Evolutionary conservation across 192 early-diverging fungal species (phyloP).

Genomic region (Coemansia javaensis): DNA sequence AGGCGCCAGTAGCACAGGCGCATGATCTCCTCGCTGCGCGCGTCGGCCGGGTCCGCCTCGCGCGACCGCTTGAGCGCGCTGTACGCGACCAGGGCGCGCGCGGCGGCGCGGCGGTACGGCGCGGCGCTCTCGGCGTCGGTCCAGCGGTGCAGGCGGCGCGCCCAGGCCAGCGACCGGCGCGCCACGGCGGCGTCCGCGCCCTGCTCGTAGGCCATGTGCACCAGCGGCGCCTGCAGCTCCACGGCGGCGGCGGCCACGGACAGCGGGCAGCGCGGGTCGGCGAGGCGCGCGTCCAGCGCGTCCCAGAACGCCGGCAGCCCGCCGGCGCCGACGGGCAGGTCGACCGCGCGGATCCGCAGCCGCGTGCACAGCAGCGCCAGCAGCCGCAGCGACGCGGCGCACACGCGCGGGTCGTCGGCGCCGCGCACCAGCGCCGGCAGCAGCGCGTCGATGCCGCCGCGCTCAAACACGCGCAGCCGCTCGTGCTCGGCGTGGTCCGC

Average conservation of each 20-base stretch:
- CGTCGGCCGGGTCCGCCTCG: constrained; percentile 8
- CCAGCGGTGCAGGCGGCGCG: constrained; percentile 42
- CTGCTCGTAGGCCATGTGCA: constrained; percentile 22
- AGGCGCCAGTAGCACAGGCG: constrained; percentile 45
- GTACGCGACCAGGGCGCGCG: constrained; percentile 37
- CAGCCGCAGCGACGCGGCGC: constrained; percentile 18
- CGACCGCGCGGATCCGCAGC: constrained; percentile 21
- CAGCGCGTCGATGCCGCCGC: constrained; percentile 21
- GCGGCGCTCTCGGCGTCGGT: constrained; percentile 38
- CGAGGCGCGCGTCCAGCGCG: constrained; percentile 14
- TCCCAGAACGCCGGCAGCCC: constrained; percentile 31
- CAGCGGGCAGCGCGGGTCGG: constrained; percentile 15
- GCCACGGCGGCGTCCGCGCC: background rate
- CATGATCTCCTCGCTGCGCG: constrained; percentile 50
- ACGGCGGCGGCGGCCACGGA: constrained; percentile 36
- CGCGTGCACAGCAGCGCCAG: constrained; percentile 33
- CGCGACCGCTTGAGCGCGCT: constrained; percentile 33
- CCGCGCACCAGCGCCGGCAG: constrained; percentile 18
- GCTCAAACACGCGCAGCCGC: constrained; percentile 28
- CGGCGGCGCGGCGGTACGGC: constrained; percentile 35
- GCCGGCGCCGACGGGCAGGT: constrained; percentile 17
- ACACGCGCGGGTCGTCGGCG: constrained; percentile 38
- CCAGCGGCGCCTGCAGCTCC: constrained; percentile 31
- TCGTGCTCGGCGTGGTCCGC: constrained; percentile 19
- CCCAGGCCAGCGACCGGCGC: constrained; percentile 29